Evolutionary conservation across 208 protist genomes (phyloP), one percentile per base, ranked within the genome.

Genomic region (Acanthamoeba triangularis): DNA sequence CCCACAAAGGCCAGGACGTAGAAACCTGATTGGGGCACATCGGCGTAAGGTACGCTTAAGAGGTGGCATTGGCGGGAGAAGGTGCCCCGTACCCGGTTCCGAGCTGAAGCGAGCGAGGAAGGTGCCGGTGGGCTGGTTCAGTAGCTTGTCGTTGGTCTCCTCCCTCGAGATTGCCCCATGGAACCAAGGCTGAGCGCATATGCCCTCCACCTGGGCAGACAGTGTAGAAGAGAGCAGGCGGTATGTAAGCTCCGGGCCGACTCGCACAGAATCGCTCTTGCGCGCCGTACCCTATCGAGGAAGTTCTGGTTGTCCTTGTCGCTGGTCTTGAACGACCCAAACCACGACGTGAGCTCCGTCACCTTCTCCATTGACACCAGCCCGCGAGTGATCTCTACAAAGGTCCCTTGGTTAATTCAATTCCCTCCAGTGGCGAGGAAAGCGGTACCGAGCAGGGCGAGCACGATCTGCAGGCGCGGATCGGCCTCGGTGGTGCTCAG

Each of bases 151-250:
- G 16, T 85, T 85, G 25, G 78, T 85, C 47, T 85, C 78, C 41
- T 85, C 78, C 25, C 78, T 52, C 7, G 78, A 85, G 25, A 85
- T 85, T 7, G 78, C 78, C 25, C 78, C 78, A 14, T 85, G 78
- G 47, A 85, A 85, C 78, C 78, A 85, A 18, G 78, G 78, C 47
- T 85, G 78, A 14, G 78, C 44, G 78, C 78, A 85, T 18, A 85
- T 85, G 47, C 30, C 18, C 47, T 49, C 78, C 35, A 85, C 78
- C 78, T 85, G 20, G 7, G 8, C 1, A 44, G 8, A 23, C 74
- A 54, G 28, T n/a, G n/a, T n/a, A n/a, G n/a, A n/a, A n/a, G n/a
- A n/a, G n/a, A n/a, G n/a, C n/a, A n/a, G n/a, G n/a, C 54, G 5
- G 11, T 44, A 35, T 2, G 4, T 85, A 7, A 59, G 44, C 35